Evolutionary conservation across 768 basidiomycete species (phyloP), one percentile per base, ranked within the genome.

Genomic region (Rhizopogon sp.): DNA sequence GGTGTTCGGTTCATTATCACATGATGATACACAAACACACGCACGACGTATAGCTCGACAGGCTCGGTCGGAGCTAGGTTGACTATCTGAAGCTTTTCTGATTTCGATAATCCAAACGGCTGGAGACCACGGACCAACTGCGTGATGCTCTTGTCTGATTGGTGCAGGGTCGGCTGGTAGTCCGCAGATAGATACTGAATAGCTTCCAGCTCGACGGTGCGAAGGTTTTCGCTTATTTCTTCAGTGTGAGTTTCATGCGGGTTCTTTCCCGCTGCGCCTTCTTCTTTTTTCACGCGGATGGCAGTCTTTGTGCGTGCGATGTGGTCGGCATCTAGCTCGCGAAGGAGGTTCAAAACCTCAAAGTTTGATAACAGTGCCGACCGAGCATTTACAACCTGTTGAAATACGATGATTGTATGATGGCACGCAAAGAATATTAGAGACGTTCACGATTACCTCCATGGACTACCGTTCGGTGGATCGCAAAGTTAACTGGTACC

Each of bases 11-110:
- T 16, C 17, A 37, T 39, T 41, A 16, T 42, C 22, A 10, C 16
- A 44, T 3, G 46, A 31, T 3, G 8, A 47, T 6, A 56, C 5
- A 29, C 14, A 42, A 4, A 1, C 17, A 33, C 29, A 79, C 91
- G 44, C 60, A 95, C 93, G 54, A 91, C 88, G 64, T 97, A 95
- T 25, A 97, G 82, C 66, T 94, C 91, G 25, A 96, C 91, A 0
- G 84, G 76, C 45, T 84, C 78, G 6, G 82, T 85, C 2, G 95
- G 95, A 1, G 86, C 87, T 5, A 96, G 77, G 64, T 98, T 97
- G n/a, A 92, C 85, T 37, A 97, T 79, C 64, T 95, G 92, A 3
- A 97, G 77, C 64, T 94, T 93, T 76, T 98, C 95, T 3, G 88
- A 83, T 62, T 95, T 97, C 1, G 93, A 95, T 58, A 98, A 74